phyloP scores from a whole-genome alignment of 2,329 filamentous ascomycete species.

The Alternaria atra region DNA sequence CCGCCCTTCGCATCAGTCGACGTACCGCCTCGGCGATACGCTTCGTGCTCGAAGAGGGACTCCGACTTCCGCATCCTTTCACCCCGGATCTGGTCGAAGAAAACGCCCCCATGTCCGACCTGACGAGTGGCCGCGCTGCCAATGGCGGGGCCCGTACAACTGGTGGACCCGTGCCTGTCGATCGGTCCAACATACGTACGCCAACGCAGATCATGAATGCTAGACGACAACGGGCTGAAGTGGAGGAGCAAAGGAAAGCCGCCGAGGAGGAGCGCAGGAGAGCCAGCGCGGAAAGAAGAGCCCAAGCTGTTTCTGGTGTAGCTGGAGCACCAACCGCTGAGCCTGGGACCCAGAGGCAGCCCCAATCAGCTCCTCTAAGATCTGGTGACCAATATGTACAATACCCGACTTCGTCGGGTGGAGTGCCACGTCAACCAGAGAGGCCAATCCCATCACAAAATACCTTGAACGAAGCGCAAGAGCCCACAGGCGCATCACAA shows the following conservation, averaged over 20 bases:
- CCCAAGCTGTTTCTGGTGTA: conserved; percentile 63
- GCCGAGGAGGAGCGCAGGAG: conserved; percentile 60
- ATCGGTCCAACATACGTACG: conserved; percentile 73
- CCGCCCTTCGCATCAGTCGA: conserved; percentile 76
- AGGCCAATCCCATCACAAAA: conserved; percentile 33
- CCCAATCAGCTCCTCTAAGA: conserved; percentile 37
- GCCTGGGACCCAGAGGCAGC: conserved; percentile 39
- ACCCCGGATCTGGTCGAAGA: conserved; percentile 87
- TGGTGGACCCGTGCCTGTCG: conserved; percentile 63
- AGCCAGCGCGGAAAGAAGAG: conserved; percentile 68
- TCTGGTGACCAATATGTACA: conserved; percentile 41
- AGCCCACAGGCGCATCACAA: conserved; percentile 41
- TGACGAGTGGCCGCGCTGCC: conserved; percentile 67
- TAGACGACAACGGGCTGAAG: conserved; percentile 73
- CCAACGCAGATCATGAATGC: conserved; percentile 93
- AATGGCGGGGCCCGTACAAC: conserved; percentile 67
- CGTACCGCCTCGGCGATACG: conserved; percentile 90
- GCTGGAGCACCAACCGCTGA: conserved; percentile 52
- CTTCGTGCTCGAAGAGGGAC: conserved; percentile 88
- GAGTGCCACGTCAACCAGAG: conserved; percentile 43
- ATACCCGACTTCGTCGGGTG: conserved; percentile 36
- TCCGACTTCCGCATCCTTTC: conserved; percentile 83
- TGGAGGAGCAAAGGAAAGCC: conserved; percentile 64
- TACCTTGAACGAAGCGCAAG: conserved; percentile 29
- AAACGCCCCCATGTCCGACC: conserved; percentile 90